Base-by-base conservation (phyloP, 768 basidiomycete genomes). In the Gymnopilus dilepis region DNA sequence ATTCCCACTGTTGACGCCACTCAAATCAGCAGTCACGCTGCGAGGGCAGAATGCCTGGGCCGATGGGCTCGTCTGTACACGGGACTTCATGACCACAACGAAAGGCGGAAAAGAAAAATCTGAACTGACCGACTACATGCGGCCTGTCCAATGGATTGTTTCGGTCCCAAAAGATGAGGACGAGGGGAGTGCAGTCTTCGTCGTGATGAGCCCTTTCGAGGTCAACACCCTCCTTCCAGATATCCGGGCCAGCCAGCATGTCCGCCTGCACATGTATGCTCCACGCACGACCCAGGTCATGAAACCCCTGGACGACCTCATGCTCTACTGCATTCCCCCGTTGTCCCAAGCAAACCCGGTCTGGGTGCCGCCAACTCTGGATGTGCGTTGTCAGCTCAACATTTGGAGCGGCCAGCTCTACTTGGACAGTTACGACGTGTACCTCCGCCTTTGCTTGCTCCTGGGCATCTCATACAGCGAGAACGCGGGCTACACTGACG, bases 331-430 rank as follows among this genome's bases (percentile, higher is more conserved):
- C 26, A 50, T 76, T 50, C 78, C 75, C 19, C 59, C 67, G 4
- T 51, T 72, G 2, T 61, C 73, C 33, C 6, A 34, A 6, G 33
- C 6, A 6, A 12, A 34, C 33, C 33, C 1, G 21, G 28, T 1
- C 43, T 43, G 8, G 72, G 70, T 65, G 54, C 52, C 7, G 59
- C 68, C 0, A 62, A 64, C 61, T 1, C 41, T 55, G 2, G 37
- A 59, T 7, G 50, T 69, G 8, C 72, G 71, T 28, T 56, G 53
- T 24, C 79, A 81, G 47, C 68, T 84, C 34, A 81, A 78, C 38
- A 60, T 82, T 28, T 81, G 77, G 64, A 78, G 81, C 13, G 82
- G 80, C 2, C 80, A 84, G 56, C 70, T 84, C 3, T 84, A 78
- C 57, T 56, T 82, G 37, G 67, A 66, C 9, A 66, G 76, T 22